These are phyloP conservation scores for Daldinia childiae DNA, from an alignment of 495 filamentous ascomycete genomes.

Conservation along the genomic window DNA sequence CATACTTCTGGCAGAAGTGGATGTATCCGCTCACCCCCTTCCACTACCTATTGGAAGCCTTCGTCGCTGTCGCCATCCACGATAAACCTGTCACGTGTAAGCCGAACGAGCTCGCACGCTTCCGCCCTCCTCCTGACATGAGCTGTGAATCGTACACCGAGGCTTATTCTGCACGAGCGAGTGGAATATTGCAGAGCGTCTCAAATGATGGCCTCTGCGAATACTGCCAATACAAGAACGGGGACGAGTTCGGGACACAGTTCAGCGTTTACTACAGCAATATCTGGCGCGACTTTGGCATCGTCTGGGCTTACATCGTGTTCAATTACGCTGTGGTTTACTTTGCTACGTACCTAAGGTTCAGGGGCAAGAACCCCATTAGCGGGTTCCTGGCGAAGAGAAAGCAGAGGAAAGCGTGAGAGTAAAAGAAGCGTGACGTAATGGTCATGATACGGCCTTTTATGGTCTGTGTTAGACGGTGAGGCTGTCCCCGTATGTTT, in stretches of 20 bases:
- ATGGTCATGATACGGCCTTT: too few relatives aligned
- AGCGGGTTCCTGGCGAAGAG: slow-evolving; percentile 8
- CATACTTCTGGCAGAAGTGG: slow-evolving; percentile 69
- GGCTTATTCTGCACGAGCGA: slow-evolving; percentile 53
- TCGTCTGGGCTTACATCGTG: slow-evolving; percentile 63
- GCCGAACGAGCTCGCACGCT: slow-evolving; percentile 64
- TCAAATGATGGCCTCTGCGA: slow-evolving; percentile 47
- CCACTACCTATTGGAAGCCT: slow-evolving; percentile 67
- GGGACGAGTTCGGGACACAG: slow-evolving; percentile 43
- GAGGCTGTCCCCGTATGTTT: background rate
- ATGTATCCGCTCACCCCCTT: slow-evolving; percentile 75
- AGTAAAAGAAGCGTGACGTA: background rate
- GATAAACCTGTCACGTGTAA: slow-evolving; percentile 65
- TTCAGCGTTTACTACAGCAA: slow-evolving; percentile 47
- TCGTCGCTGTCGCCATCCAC: slow-evolving; percentile 65
- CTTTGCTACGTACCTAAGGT: slow-evolving; percentile 54
- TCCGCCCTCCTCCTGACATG: slow-evolving; percentile 60
- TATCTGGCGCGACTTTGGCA: slow-evolving; percentile 56
- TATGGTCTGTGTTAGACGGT: background rate
- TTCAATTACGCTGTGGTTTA: slow-evolving; percentile 67
- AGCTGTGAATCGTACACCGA: slow-evolving; percentile 64
- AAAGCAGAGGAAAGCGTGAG: slow-evolving; percentile 12
- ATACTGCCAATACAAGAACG: slow-evolving; percentile 39
- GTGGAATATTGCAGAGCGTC: slow-evolving; percentile 62
- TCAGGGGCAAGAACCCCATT: slow-evolving; percentile 45